A percentile compares a stretch with the other conserved stretches of the same genome.
Evolutionary conservation across 768 basidiomycete species (phyloP).

Genomic region (Antrodiella citrinella): DNA sequence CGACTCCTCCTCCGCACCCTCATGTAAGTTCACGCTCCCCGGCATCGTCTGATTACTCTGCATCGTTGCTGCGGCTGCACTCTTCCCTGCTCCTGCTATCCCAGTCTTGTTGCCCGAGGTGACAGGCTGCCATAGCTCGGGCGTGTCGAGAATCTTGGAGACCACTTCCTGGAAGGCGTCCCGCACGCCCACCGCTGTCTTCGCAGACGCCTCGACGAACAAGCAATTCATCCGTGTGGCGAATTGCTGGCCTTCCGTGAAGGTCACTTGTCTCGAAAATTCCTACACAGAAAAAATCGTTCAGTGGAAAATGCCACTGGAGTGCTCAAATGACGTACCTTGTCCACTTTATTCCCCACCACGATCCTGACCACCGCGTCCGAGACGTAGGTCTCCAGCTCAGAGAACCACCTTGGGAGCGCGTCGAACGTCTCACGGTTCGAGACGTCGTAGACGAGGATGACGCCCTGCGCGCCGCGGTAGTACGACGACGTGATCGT

Average conservation of each 20-base stretch:
- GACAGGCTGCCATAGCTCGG: constrained; percentile 60
- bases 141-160: constrained; percentile 73
- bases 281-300: constrained; percentile 42
- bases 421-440: constrained; percentile 91
- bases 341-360: constrained; percentile 93
- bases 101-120: constrained; percentile 16
- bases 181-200: constrained; percentile 77
- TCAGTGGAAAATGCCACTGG: not conserved
- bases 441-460: constrained; percentile 90
- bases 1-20: constrained; percentile 11
- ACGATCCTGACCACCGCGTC: constrained; percentile 86
- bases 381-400: constrained; percentile 90
- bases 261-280: constrained; percentile 81
- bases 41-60: constrained; percentile 11
- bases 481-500: constrained; percentile 96
- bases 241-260: constrained; percentile 69
- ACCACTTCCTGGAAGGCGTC: constrained; percentile 77
- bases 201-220: constrained; percentile 91
- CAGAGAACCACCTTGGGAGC: constrained; percentile 86
- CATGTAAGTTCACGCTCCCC: constrained; percentile 31
- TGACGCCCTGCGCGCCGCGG: constrained; percentile 78
- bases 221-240: constrained; percentile 75
- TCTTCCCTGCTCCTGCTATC: constrained; percentile 7
- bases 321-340: constrained; percentile 36
- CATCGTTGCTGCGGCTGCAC: constrained; percentile 2